Evolutionary conservation across 2,329 filamentous ascomycete genomes (phyloP).

Genomic region (Paraphoma chrysanthemicola): DNA sequence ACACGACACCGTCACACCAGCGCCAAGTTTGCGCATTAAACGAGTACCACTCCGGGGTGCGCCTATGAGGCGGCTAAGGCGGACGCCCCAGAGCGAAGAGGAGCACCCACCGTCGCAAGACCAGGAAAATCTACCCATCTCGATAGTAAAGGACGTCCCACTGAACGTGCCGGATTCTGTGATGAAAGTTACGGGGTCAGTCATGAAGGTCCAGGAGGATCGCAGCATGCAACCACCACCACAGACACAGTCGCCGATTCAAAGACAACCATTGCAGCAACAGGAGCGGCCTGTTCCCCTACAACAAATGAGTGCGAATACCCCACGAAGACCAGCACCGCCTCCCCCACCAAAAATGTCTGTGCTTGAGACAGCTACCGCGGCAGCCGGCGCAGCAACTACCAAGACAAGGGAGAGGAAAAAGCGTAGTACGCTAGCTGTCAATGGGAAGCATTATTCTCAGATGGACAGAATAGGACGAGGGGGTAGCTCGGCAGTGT

Average conservation of each 20-base stretch:
- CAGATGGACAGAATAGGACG: constrained; percentile 89
- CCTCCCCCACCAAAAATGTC: constrained; percentile 95
- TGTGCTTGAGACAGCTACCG: constrained; percentile 88
- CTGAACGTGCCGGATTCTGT: constrained; percentile 37
- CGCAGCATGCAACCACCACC: constrained; percentile 28
- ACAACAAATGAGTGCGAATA: constrained; percentile 67
- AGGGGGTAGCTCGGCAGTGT: constrained; percentile 92
- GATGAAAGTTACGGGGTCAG: constrained; percentile 42
- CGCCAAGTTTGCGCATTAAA: constrained; percentile 49
- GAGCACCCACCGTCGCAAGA: constrained; percentile 63
- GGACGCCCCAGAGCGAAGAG: constrained; percentile 50
- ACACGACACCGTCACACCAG: constrained; percentile 49
- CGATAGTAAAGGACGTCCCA: constrained; percentile 35
- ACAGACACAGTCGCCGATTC: constrained; percentile 37
- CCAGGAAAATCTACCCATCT: constrained; percentile 78
- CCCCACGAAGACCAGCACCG: constrained; percentile 78
- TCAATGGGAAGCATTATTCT: constrained; percentile 92
- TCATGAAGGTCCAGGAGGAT: constrained; percentile 43
- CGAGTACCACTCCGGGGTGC: constrained; percentile 48
- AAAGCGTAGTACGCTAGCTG: constrained; percentile 80
- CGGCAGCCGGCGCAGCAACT: constrained; percentile 79
- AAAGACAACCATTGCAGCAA: constrained; percentile 46
- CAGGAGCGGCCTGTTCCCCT: constrained; percentile 57
- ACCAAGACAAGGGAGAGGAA: constrained; percentile 74
- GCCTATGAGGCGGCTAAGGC: constrained; percentile 46